These are phyloP conservation scores for Penicillium sp. DNA, from an alignment of 2,329 filamentous ascomycete genomes.

Conservation along the genomic window DNA sequence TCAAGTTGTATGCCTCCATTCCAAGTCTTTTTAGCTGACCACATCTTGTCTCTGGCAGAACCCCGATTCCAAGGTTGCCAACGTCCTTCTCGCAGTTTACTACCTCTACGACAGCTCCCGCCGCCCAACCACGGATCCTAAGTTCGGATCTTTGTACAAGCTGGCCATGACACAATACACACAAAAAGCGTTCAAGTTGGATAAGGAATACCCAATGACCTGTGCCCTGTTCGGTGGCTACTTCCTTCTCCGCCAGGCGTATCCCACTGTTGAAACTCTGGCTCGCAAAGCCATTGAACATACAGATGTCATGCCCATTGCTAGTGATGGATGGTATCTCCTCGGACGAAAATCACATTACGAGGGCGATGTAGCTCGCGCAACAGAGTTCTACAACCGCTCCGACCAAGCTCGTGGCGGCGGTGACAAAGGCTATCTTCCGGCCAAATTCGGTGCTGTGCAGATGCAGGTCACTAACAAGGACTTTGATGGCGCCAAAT, in stretches of 20 bases:
- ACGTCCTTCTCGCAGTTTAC: constrained; percentile 86
- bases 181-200: constrained; percentile 88
- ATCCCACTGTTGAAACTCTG: constrained; percentile 79
- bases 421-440: constrained; percentile 84
- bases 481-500: constrained; percentile 88
- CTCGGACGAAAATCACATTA: constrained; percentile 91
- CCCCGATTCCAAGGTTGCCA: constrained; percentile 83
- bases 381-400: constrained; percentile 82
- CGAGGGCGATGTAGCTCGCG: constrained; percentile 70
- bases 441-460: constrained; percentile 91
- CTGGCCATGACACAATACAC: constrained; percentile 94
- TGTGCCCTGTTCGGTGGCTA: constrained; percentile 89
- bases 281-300: constrained; percentile 92
- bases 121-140: constrained; percentile 77
- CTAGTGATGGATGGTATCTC: constrained; percentile 96
- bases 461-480: constrained; percentile 84
- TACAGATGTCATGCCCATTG: constrained; percentile 94
- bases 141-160: constrained; percentile 83
- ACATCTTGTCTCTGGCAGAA: constrained; percentile 44
- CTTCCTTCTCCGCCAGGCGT: constrained; percentile 80
- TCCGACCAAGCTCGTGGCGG: constrained; percentile 92
- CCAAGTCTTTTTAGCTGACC: not conserved
- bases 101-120: constrained; percentile 85
- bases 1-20: not conserved
- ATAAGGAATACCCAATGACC: constrained; percentile 86